Base-by-base conservation (phyloP, 163 green algal genomes). In the Coccomyxa subellipsoidea region DNA sequence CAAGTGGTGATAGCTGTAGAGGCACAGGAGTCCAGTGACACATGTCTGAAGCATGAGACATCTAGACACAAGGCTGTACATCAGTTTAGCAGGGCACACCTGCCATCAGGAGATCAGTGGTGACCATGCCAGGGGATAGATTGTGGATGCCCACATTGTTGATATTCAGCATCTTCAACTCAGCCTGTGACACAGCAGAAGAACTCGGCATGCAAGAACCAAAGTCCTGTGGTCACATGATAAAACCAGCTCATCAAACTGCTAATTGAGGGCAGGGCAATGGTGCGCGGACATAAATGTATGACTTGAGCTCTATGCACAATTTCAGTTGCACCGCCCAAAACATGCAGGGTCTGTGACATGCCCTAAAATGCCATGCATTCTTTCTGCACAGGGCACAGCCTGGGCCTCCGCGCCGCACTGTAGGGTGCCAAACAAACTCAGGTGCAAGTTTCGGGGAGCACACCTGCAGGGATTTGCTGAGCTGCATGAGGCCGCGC, bases 71-170 rank as follows among this genome's bases (percentile, higher is more conserved):
- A 66, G 47, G 27, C 31, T 4, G 21, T 73, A 35, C 29, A 36
- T 18, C 27, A 34, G 27, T 10, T 36, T 4, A 35, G 66, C 0
- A 73, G 84, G 90, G 84, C 27, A 84, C 83, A 54, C 92, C 93
- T 29, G 90, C 87, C 91, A 96, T 95, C 31, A 96, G 89, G 40
- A 97, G 86, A 23, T 97, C 92, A 34, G 94, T 96, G 27, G 86
- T 93, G 2, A 97, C 93, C 95, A 98, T 98, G 38, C 96, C 96
- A 0, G 96, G 95, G 1, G 88, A 95, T 31, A 99, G 88, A 83
- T 97, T 98, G 89, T 98, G 95, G 5, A 99, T 83, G 35, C 89
- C 89, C 7, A 98, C 93, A 75, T 96, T 94, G 34, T 88, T 88
- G 59, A 97, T 91, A 23, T 83, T 84, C 35, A 82, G 82, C 70